Evolutionary conservation across 139 green algal genomes (phyloP), one percentile per base, ranked within the genome.

Genomic region (Chlamydomonas schloesseri): DNA sequence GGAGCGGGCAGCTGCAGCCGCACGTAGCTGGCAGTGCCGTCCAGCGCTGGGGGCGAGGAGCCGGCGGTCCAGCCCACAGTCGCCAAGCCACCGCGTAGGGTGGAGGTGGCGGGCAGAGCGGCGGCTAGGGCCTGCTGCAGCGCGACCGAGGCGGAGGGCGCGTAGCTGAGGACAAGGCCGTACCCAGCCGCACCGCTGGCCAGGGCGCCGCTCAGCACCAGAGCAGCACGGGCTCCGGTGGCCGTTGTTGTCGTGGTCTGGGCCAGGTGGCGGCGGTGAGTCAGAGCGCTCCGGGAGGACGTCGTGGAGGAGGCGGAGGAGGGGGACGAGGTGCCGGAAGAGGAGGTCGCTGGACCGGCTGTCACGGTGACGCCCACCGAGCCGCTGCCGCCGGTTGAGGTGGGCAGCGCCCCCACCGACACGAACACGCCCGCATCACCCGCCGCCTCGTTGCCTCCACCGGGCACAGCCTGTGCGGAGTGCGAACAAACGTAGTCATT

Each of bases 11-110:
- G 65, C 26, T 29, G 34, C 33, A 82, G n/a, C 0, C 26, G 58
- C 11, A 71, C 3, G 58, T 72, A 82, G 75, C 60, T 82, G 33
- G 34, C 9, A 24, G 36, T 37, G 58, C 58, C 75, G 60, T 82
- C 74, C 74, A 82, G 36, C 34, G 58, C n/a, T 1, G 75, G 75
- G 0, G 75, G 58, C 36, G 55, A 15, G 34, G 60, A 24, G 58
- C 42, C 33, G 24, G 75, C 58, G 36, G 20, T 82, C 75, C 75
- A 82, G 9, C 34, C 71, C 14, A 82, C 23, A 17, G 34, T 60
- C 3, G 58, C 58, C 26, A 82, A 36, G 58, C 75, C 58, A 24
- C 58, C 70, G 24, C 23, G 58, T 26, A 72, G 75, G 11, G 26
- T 60, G 23, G 57, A 37, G 75, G 5, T 29, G 36, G 58, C 17